A percentile compares a stretch with the other conserved stretches of the same genome.
Evolutionary conservation across 1,139 yeast species (phyloP).

Genomic region (Pneumocystis canis): DNA sequence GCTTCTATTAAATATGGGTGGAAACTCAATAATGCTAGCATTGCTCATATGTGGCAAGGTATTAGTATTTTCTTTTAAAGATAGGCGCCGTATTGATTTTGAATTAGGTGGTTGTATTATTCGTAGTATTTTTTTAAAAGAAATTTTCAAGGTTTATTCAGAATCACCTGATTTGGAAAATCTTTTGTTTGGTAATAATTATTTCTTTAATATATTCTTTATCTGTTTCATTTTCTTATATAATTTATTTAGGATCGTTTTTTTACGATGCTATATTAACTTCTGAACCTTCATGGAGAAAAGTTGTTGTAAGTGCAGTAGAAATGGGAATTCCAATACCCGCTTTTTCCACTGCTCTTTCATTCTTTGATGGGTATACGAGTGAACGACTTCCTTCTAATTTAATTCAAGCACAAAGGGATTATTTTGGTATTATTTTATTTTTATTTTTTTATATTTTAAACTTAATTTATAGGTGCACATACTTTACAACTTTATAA

Average conservation of each 20-base stretch:
- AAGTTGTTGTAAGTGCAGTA: constrained; percentile 63
- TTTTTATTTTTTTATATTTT: neutral
- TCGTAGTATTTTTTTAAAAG: constrained; percentile 95
- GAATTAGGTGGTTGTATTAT: constrained; percentile 88
- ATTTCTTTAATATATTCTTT: neutral
- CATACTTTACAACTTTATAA: constrained; percentile 95
- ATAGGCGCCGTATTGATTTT: constrained; percentile 93
- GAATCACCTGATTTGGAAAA: constrained; percentile 86
- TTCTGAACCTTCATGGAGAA: constrained; percentile 96
- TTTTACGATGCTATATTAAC: constrained; percentile 78
- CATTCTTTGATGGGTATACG: constrained; percentile 99
- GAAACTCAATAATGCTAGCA: constrained; percentile 95
- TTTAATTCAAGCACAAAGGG: constrained; percentile 98
- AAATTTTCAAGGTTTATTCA: constrained; percentile 92
- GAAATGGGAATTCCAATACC: constrained; percentile 90
- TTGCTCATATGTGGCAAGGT: constrained; percentile 99
- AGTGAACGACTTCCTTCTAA: constrained; percentile 91
- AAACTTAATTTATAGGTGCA: constrained; percentile 37
- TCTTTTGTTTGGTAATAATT: constrained; percentile 61
- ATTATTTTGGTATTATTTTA: constrained; percentile 58
- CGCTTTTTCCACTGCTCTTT: constrained; percentile 89
- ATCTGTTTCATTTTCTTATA: neutral
- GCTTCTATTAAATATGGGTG: constrained; percentile 95
- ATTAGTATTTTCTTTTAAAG: constrained; percentile 99
- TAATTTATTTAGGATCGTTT: constrained; percentile 30